phyloP scores from a whole-genome alignment of 2,329 filamentous ascomycete species.

The Colletotrichum gloeosporioides region DNA sequence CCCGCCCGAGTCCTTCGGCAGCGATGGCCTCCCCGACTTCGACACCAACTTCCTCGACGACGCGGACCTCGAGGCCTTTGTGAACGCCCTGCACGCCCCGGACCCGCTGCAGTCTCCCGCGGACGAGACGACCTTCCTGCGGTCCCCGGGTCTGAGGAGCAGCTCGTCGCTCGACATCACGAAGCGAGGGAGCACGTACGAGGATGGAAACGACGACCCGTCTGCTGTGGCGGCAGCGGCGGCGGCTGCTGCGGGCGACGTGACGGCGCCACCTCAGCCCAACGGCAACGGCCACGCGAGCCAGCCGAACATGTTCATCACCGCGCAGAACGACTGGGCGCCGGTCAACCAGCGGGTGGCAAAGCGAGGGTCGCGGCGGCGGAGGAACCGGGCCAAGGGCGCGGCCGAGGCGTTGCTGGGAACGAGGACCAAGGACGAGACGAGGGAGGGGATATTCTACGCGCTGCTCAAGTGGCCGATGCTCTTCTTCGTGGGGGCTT shows the following conservation, averaged over 20 bases:
- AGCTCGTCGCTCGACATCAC: slow-evolving; percentile 46
- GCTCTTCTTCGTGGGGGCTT: slow-evolving; percentile 77
- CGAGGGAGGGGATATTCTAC: slow-evolving; percentile 91
- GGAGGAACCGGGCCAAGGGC: slow-evolving; percentile 43
- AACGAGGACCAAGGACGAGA: slow-evolving; percentile 82
- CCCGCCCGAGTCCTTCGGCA: slow-evolving; percentile 69
- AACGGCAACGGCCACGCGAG: slow-evolving; percentile 25
- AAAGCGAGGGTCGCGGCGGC: slow-evolving; percentile 37
- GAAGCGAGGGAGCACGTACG: slow-evolving; percentile 41
- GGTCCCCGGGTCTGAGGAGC: slow-evolving; percentile 45
- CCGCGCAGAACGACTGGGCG: slow-evolving; percentile 94
- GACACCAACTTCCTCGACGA: slow-evolving; percentile 78
- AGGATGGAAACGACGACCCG: slow-evolving; percentile 35
- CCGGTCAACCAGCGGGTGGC: slow-evolving; percentile 78
- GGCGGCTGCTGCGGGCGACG: slow-evolving; percentile 43
- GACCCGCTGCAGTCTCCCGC: slow-evolving; percentile 73
- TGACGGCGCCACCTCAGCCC: slow-evolving; percentile 23
- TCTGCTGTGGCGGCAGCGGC: slow-evolving; percentile 42
- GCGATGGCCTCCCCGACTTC: slow-evolving; percentile 75
- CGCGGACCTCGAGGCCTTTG: slow-evolving; percentile 79
- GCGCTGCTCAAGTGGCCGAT: slow-evolving; percentile 91
- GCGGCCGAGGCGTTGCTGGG: slow-evolving; percentile 48
- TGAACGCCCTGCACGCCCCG: slow-evolving; percentile 80
- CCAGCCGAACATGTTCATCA: slow-evolving; percentile 68
- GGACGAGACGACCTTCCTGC: slow-evolving; percentile 52